phyloP scores from a whole-genome alignment of 495 filamentous ascomycete genomes.

The Cenococcum geophilum region DNA sequence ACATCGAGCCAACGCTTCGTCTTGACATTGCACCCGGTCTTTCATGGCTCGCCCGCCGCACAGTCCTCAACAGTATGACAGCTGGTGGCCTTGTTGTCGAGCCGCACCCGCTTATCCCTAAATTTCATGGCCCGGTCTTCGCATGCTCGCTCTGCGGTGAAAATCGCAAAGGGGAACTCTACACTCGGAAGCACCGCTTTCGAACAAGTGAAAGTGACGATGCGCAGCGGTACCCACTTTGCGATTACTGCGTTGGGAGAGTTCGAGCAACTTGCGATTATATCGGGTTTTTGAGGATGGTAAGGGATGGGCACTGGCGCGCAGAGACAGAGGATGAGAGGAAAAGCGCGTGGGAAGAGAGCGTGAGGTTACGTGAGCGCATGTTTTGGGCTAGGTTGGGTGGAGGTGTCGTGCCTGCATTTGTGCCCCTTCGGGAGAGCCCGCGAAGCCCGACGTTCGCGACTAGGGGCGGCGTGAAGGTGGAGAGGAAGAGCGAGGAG shows the following conservation, averaged over 20 bases:
- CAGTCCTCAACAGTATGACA: constrained; percentile 71
- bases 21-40: constrained; percentile 85
- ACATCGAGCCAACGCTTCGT: constrained; percentile 88
- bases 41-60: constrained; percentile 84
- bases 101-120: constrained; percentile 59
- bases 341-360: constrained; percentile 88
- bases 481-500: constrained; percentile 24
- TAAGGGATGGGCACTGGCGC: constrained; percentile 84
- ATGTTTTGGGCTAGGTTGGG: constrained; percentile 96
- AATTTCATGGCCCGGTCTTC: constrained; percentile 50
- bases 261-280: constrained; percentile 87
- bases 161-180: constrained; percentile 57
- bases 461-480: constrained; percentile 6
- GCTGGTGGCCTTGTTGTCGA: constrained; percentile 88
- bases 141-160: constrained; percentile 90
- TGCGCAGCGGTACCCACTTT: constrained; percentile 83
- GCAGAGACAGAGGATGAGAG: constrained; percentile 70
- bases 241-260: constrained; percentile 76
- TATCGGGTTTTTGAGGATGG: constrained; percentile 77
- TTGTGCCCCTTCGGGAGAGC: constrained; percentile 30
- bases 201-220: constrained; percentile 77
- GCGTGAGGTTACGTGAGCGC: constrained; percentile 75
- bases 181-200: constrained; percentile 81
- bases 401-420: constrained; percentile 75
- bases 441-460: constrained; percentile 31